These are phyloP conservation scores for Termitomyces sp. DNA, from an alignment of 768 basidiomycete species.

Conservation along the genomic window DNA sequence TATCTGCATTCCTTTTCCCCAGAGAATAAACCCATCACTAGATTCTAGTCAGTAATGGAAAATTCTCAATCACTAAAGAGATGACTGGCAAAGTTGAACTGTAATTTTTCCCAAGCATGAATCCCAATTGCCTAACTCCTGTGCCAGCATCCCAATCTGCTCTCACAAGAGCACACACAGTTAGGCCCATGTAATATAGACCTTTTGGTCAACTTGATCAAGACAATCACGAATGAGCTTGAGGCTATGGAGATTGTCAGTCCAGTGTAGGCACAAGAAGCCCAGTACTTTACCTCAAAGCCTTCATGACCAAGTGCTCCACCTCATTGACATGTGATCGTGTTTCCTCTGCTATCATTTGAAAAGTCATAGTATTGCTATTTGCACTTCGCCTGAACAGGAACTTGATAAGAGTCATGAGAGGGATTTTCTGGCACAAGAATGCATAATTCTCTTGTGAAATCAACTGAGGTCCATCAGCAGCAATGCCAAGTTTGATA, in stretches of 20 bases:
- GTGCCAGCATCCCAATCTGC: slow-evolving; percentile 80
- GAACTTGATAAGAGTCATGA: slow-evolving; percentile 97
- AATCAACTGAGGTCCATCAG: slow-evolving; percentile 57
- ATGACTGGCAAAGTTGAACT: too few relatives aligned
- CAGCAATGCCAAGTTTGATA: background rate
- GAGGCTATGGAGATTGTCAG: slow-evolving; percentile 48
- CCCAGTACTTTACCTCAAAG: slow-evolving; percentile 64
- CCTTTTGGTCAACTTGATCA: slow-evolving; percentile 86
- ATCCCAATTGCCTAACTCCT: slow-evolving; percentile 75
- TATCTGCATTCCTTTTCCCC: too few relatives aligned
- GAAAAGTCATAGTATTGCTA: slow-evolving; percentile 86
- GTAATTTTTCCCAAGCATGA: too few relatives aligned
- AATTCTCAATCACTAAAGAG: too few relatives aligned
- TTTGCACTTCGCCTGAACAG: slow-evolving; percentile 86
- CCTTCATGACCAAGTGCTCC: slow-evolving; percentile 98
- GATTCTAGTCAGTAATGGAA: background rate
- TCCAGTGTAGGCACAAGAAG: slow-evolving; percentile 2
- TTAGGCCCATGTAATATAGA: slow-evolving; percentile 94
- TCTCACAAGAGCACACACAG: slow-evolving; percentile 83
- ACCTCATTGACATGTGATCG: slow-evolving; percentile 87
- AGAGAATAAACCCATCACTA: background rate
- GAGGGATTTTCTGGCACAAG: slow-evolving; percentile 96
- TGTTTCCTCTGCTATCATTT: slow-evolving; percentile 91
- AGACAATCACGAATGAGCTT: slow-evolving; percentile 90
- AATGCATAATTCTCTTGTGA: slow-evolving; percentile 87